Conservation (phyloP, 2,329 filamentous ascomycete genomes). For the Epichloe coenophiala region DNA sequence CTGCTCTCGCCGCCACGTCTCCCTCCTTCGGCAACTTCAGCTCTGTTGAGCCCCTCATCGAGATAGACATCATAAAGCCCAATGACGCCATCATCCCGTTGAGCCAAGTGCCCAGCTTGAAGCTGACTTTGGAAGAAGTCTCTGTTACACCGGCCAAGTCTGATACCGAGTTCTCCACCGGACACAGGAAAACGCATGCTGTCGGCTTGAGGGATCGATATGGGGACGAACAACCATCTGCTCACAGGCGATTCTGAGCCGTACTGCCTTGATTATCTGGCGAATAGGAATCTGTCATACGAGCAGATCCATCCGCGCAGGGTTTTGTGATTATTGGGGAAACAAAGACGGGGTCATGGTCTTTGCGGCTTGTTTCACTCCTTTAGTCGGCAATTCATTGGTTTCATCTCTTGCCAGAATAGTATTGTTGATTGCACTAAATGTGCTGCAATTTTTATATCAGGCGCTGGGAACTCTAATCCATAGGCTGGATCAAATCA, state of each 20-base stretch:
- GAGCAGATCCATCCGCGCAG: no score
- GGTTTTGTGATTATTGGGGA: not conserved
- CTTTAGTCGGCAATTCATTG: no score
- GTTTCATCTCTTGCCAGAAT: no score
- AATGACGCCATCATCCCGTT: conserved; percentile 19
- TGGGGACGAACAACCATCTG: no score
- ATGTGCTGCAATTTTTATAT: no score
- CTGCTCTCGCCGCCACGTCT: not conserved
- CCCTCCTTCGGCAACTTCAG: not conserved
- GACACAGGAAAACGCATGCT: conserved; percentile 2
- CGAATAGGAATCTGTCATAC: no score
- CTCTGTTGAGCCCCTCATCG: conserved; percentile 1
- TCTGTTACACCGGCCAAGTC: conserved; percentile 13
- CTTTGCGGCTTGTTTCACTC: not conserved
- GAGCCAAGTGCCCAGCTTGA: conserved; percentile 20
- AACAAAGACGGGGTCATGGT: not conserved
- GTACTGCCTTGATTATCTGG: no score
- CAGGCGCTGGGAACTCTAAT: no score
- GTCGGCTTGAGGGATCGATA: not conserved
- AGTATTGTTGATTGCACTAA: no score
- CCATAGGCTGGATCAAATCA: no score
- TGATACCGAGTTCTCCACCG: conserved; percentile 16
- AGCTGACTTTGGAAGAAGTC: conserved; percentile 22
- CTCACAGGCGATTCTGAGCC: no score
- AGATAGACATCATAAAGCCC: conserved; percentile 10